Conservation (phyloP, 2,329 filamentous ascomycete species). For the Ilyonectria sp. region DNA sequence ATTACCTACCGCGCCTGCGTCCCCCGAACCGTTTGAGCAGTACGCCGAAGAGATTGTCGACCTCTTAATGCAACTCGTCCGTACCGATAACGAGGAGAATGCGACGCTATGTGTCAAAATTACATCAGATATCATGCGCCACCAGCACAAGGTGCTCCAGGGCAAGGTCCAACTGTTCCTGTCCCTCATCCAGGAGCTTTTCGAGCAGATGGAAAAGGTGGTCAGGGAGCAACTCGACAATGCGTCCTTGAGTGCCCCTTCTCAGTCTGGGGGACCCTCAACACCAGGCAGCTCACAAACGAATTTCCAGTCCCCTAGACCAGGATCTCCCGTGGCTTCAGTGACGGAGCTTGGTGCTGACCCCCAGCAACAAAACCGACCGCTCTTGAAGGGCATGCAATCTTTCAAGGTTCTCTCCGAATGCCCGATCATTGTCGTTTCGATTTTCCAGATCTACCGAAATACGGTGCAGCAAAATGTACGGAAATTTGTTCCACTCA, state of each 20-base stretch:
- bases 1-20: constrained; percentile 78
- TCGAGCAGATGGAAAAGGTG: constrained; percentile 93
- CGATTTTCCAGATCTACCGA: constrained; percentile 95
- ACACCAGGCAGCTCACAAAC: constrained; percentile 77
- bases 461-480: constrained; percentile 86
- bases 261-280: constrained; percentile 73
- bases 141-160: constrained; percentile 85
- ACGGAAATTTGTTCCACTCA: constrained; percentile 91
- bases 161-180: constrained; percentile 91
- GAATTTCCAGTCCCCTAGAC: constrained; percentile 89
- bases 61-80: constrained; percentile 88
- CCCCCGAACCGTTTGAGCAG: constrained; percentile 86
- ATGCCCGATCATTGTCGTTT: constrained; percentile 98
- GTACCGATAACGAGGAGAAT: constrained; percentile 97
- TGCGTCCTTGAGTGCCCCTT: constrained; percentile 68
- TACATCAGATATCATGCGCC: constrained; percentile 95
- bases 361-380: constrained; percentile 83
- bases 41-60: constrained; percentile 93
- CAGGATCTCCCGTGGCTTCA: constrained; percentile 89
- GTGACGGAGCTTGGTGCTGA: constrained; percentile 87
- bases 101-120: constrained; percentile 98
- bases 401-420: constrained; percentile 99
- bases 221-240: constrained; percentile 97
- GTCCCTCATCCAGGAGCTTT: constrained; percentile 93
- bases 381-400: constrained; percentile 93